Evolutionary conservation across 2,329 filamentous ascomycete species (phyloP), one percentile per base, ranked within the genome.

Genomic region (Epichloe gansuensis): DNA sequence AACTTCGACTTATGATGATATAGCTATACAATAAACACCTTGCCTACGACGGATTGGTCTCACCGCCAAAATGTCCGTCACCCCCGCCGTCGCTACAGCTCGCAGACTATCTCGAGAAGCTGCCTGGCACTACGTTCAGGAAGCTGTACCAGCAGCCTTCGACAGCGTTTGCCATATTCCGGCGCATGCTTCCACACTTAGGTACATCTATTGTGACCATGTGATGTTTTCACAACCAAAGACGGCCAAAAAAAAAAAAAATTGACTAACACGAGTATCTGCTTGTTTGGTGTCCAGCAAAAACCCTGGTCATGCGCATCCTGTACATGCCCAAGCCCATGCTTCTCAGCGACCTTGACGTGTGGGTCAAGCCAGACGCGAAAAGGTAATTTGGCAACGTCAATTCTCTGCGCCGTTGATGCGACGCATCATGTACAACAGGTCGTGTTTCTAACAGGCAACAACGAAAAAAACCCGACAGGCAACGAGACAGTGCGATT

Each of bases 131-230:
- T 43, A 94, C 89, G 38, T 95, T 97, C 69, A 82, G 83, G 66
- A 86, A 88, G 69, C 79, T 98, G 46, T 98, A 98, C 76, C 86
- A 91, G 72, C 91, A 96, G 75, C 93, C 93, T 34, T 95, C 91
- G 43, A 95, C 93, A 1, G 87, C 91, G 39, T 82, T 98, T 59
- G 93, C 93, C 59, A 91, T 98, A 63, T 97, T 97, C 68, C 83
- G 93, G 60, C 91, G 93, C 72, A 96, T 98, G 90, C 80, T 98
- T 54, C 89, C 93, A 54, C 87, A 94, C 64, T 73, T 97, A 56
- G 89, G 87, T 91, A 63, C 73, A 61, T 23, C n/a, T 15, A 5
- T 34, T 8, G 9, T 41, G 49, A 42, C 42, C 4, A 11, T 23
- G 4, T 17, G 38, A 41, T 25, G 8, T 38, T n/a, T 21, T 25